phyloP scores from a whole-genome alignment of 2,329 filamentous ascomycete genomes.

The Pezicula carpinea region DNA sequence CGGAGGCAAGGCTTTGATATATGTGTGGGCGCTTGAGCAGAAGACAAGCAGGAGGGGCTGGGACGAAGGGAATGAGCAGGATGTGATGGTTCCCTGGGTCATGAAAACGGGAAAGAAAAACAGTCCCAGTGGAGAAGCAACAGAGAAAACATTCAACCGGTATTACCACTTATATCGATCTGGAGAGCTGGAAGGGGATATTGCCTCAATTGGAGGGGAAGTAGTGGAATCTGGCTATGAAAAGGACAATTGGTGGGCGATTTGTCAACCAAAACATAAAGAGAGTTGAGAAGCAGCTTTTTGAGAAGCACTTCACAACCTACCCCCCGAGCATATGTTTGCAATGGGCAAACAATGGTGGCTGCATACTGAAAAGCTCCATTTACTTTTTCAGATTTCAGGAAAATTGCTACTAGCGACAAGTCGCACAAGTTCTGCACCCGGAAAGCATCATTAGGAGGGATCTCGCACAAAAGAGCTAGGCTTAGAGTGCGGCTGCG shows the following conservation, averaged over 20 bases:
- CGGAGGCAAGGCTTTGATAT: conserved; percentile 70
- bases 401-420: no score
- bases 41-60: conserved; percentile 80
- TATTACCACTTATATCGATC: conserved; percentile 92
- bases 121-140: conserved; percentile 26
- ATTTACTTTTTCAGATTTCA: no score
- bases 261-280: conserved; percentile 32
- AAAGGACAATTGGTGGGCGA: conserved; percentile 97
- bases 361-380: no score
- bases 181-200: conserved; percentile 81
- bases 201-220: conserved; percentile 66
- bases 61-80: conserved; percentile 78
- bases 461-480: no score
- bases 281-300: background rate
- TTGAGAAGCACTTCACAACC: background rate
- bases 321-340: background rate
- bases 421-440: no score
- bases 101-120: conserved; percentile 41
- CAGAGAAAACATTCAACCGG: conserved; percentile 58
- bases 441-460: no score
- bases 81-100: conserved; percentile 96
- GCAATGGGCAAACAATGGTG: no score
- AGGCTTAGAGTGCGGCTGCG: no score
- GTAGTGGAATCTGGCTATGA: conserved; percentile 85
- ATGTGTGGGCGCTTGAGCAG: conserved; percentile 96